Percentiles rank a stretch among this genome's conserved stretches.
These are phyloP conservation scores for Catunica adiposa DNA, from an alignment of 2,329 filamentous ascomycete genomes.

Conservation along the genomic window DNA sequence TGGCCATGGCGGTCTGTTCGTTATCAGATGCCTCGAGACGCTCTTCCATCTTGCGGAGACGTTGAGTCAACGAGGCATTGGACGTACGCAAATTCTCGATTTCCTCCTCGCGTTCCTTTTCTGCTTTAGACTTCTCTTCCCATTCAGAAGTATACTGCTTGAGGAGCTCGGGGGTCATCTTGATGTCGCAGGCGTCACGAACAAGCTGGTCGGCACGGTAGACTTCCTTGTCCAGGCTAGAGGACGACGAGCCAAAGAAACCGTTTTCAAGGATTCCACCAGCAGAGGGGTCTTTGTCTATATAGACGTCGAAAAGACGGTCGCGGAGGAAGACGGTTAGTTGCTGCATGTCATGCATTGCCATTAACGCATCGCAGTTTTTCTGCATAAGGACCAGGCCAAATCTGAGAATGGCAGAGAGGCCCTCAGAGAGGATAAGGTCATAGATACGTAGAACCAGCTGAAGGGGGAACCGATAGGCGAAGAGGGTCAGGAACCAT, in stretches of 20 bases:
- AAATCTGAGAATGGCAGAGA: constrained; percentile 87
- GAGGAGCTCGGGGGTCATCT: constrained; percentile 68
- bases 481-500: constrained; percentile 98
- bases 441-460: constrained; percentile 94
- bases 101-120: constrained; percentile 70
- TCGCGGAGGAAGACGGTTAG: constrained; percentile 87
- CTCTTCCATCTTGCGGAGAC: constrained; percentile 74
- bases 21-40: constrained; percentile 74
- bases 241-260: constrained; percentile 86
- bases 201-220: constrained; percentile 91
- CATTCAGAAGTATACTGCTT: constrained; percentile 71
- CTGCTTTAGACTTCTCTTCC: constrained; percentile 73
- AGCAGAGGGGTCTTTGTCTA: constrained; percentile 83
- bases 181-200: constrained; percentile 76
- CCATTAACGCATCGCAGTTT: constrained; percentile 61
- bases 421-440: constrained; percentile 78
- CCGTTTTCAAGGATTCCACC: constrained; percentile 87
- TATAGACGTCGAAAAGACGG: constrained; percentile 88
- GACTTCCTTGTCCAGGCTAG: constrained; percentile 83
- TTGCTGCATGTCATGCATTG: constrained; percentile 78
- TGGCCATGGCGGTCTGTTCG: constrained; percentile 81
- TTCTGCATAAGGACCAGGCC: constrained; percentile 93
- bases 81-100: constrained; percentile 53
- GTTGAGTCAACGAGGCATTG: constrained; percentile 51
- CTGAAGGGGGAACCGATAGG: constrained; percentile 91